Base-by-base conservation (phyloP, 495 filamentous ascomycete species). In the Entonaema liquescens region DNA sequence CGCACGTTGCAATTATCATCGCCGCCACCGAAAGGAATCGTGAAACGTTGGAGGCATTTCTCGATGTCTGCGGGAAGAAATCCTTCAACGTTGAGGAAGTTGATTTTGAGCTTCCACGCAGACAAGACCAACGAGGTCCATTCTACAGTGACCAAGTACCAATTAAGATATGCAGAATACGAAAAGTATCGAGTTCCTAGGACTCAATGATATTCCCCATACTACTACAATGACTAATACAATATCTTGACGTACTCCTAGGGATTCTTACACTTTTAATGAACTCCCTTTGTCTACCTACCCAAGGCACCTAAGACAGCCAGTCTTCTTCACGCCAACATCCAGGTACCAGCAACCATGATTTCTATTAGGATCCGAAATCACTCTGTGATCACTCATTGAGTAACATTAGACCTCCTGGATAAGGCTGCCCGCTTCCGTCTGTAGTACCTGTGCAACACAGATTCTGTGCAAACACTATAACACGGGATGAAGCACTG, bases 11-110 rank as follows among this genome's bases (percentile, higher is more conserved):
- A 5, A 79, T 86, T 33, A 47, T 85, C 44, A 82, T 85, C 66
- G 78, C 82, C 0, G 82, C 82, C n/a, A 85, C 83, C 5, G 76
- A 84, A 55, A 77, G 85, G 57, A 86, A 85, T 61, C 65, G 71
- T 60, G 75, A 76, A 23, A 86, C 84, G 0, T 85, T 83, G 40
- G 62, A 82, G 17, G 74, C 49, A 2, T 86, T 86, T 59, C 50
- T 83, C 38, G 64, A 73, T 0, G 75, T 64, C 9, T 85, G 82
- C 60, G 65, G 58, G 29, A 72, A 70, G 40, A 70, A 65, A 5
- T 69, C 73, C 15, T 80, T 83, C 59, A 44, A 29, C 2, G 73
- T 86, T 33, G 71, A 72, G 44, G 61, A 79, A 23, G 75, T 80
- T 26, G 36, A 72, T 17, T 83, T 82, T 60, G 65, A 75, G 8